Percentiles rank a stretch among this genome's conserved stretches.
These are phyloP conservation scores for Asterochloris erici DNA, from an alignment of 139 green algal genomes.

Conservation along the genomic window DNA sequence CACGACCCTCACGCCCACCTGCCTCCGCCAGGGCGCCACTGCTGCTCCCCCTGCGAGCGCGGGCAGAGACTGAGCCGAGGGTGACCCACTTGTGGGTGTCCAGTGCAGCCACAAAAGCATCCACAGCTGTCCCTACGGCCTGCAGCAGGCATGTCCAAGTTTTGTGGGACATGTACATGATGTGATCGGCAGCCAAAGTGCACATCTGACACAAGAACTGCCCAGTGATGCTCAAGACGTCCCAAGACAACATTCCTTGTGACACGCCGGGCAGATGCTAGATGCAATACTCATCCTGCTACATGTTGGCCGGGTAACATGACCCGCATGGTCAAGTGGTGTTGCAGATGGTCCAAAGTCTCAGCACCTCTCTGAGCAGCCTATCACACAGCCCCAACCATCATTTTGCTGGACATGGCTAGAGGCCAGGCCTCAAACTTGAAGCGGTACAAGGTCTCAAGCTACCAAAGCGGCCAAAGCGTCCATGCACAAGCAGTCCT, in stretches of 20 bases:
- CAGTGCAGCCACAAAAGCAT: constrained; percentile 69
- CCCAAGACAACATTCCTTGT: too few species aligned
- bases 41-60: background rate
- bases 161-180: background rate
- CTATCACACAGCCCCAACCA: background rate
- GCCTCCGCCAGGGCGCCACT: background rate
- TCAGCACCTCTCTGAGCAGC: too few species aligned
- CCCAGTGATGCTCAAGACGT: too few species aligned
- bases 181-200: too few species aligned
- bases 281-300: too few species aligned
- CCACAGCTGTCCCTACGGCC: constrained; percentile 37
- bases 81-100: constrained; percentile 87
- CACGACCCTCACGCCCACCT: background rate
- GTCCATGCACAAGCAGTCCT: too few species aligned
- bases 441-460: constrained; percentile 24
- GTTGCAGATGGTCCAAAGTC: too few species aligned
- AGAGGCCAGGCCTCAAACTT: constrained; percentile 80
- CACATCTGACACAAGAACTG: too few species aligned
- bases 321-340: too few species aligned
- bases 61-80: constrained; percentile 45
- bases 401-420: constrained; percentile 60
- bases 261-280: too few species aligned
- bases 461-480: too few species aligned
- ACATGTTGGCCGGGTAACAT: too few species aligned
- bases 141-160: background rate